These are phyloP conservation scores for Chlorencoelia australis DNA, from an alignment of 2,329 filamentous ascomycete species.

Conservation along the genomic window DNA sequence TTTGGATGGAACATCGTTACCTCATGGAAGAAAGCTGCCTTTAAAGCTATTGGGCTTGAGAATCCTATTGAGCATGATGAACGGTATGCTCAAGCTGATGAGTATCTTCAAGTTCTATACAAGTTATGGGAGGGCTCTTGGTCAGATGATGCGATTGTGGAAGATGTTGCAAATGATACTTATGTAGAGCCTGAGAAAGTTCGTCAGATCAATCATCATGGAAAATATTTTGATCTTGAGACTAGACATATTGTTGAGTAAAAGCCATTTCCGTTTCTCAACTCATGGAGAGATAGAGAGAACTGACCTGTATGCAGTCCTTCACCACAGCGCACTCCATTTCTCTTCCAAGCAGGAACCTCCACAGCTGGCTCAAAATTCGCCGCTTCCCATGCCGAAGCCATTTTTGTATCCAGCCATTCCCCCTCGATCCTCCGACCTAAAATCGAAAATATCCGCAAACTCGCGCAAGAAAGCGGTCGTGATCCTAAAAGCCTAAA, in stretches of 20 bases:
- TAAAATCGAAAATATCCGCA: conserved; percentile 51
- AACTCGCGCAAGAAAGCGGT: conserved; percentile 41
- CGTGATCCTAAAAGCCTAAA: conserved; percentile 53
- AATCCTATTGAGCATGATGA: conserved; percentile 52
- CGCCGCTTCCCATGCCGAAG: conserved; percentile 59
- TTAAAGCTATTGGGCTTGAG: conserved; percentile 51
- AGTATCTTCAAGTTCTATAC: conserved; percentile 54
- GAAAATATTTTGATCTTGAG: conserved; percentile 51
- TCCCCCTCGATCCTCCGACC: conserved; percentile 48
- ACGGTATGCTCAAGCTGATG: conserved; percentile 52
- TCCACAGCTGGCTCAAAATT: conserved; percentile 52
- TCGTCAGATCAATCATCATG: conserved; percentile 53
- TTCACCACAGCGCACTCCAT: conserved; percentile 55
- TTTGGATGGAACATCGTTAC: conserved; percentile 59
- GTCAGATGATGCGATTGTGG: conserved; percentile 44
- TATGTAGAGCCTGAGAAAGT: conserved; percentile 47
- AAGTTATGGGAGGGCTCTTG: conserved; percentile 61
- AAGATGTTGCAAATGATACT: conserved; percentile 10
- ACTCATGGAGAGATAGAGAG: too few species aligned
- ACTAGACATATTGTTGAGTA: conserved; percentile 56
- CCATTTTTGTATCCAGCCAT: conserved; percentile 57
- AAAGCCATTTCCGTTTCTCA: too few species aligned
- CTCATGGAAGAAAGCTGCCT: conserved; percentile 50
- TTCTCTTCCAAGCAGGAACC: conserved; percentile 61
- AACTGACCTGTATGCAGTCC: too few species aligned